Percentiles rank a stretch among this genome's conserved stretches.
Conservation (phyloP, 2,329 filamentous ascomycete genomes). For the Fusarium sp. region DNA sequence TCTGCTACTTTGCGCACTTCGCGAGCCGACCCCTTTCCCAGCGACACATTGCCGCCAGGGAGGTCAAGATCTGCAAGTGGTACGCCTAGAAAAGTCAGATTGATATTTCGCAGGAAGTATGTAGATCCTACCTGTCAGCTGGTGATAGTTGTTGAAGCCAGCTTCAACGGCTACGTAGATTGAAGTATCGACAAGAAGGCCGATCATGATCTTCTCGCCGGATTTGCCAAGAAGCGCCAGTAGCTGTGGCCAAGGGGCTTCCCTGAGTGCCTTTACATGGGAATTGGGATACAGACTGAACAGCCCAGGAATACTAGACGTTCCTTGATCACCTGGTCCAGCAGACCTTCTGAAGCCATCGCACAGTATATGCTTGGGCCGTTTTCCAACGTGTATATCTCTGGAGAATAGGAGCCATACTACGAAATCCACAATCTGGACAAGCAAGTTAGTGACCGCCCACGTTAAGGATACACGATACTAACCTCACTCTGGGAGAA, state of each 20-base stretch:
- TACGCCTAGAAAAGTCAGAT: constrained; percentile 53
- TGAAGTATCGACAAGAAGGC: constrained; percentile 80
- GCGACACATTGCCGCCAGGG: constrained; percentile 32
- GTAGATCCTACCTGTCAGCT: constrained; percentile 76
- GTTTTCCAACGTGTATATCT: constrained; percentile 56
- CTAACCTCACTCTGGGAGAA: constrained; percentile 74
- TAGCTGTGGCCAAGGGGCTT: constrained; percentile 78
- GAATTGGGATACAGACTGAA: constrained; percentile 74
- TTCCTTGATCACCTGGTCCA: constrained; percentile 46
- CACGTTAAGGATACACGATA: constrained; percentile 9
- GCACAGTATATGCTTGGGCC: constrained; percentile 81
- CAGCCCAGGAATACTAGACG: constrained; percentile 72
- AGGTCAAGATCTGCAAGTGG: constrained; percentile 63
- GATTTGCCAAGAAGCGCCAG: constrained; percentile 78
- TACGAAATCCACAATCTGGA: constrained; percentile 80
- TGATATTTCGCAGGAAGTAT: neutral
- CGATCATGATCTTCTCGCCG: constrained; percentile 81
- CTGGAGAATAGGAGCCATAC: constrained; percentile 82
- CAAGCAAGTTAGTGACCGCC: constrained; percentile 21
- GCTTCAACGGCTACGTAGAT: constrained; percentile 75
- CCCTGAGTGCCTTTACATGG: constrained; percentile 76
- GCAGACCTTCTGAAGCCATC: constrained; percentile 77
- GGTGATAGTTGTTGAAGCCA: constrained; percentile 75
- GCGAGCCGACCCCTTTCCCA: neutral
- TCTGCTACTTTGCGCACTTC: constrained; percentile 59